Evolutionary conservation across 23 red algal species (phyloP), one percentile per base, ranked within the genome.

Genomic region (Gracilariopsis chorda): DNA sequence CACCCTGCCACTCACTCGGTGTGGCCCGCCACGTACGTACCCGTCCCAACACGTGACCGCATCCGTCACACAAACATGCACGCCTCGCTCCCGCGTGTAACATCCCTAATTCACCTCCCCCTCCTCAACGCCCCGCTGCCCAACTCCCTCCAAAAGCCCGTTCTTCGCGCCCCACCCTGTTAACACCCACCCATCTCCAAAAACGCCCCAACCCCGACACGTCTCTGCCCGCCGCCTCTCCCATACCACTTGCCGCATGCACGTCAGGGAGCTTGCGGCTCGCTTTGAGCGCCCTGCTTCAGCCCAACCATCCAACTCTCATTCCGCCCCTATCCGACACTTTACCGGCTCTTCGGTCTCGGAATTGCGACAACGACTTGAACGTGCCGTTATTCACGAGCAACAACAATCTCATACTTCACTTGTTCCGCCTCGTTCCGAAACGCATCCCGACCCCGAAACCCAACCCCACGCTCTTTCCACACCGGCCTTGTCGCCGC

Each of bases 61-160:
- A 42, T 45, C 67, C 7, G 67, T 73, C 67, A 73, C 67, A 42
- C 67, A 73, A 73, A 73, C 67, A 36, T 47, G 67, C 13, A 12
- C 67, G 67, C 67, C 67, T 73, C 28, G 67, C 67, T 73, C 67
- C 67, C 67, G n/a, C n/a, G 67, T 73, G 67, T 73, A 73, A 73
- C 67, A 42, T 62, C 57, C 57, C 57, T 16, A 24, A 8, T 62
- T 32, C 57, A 5, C 8, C 57, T 8, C 78, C 51, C 59, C 4
- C 48, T 48, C 78, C 78, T 48, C 51, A 59, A 39, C 52, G 36
- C 78, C 78, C 7, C 57, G 4, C 57, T 14, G 8, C 57, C 35
- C 57, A 62, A 24, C 57, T 32, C 58, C 34, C 58, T 29, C 58
- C 58, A 8, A 63, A n/a, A n/a, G n/a, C n/a, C n/a, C n/a, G n/a